Percentiles rank a stretch among this genome's conserved stretches.
These are phyloP conservation scores for Claviceps fusiformis DNA, from an alignment of 2,329 filamentous ascomycete species.

Conservation along the genomic window DNA sequence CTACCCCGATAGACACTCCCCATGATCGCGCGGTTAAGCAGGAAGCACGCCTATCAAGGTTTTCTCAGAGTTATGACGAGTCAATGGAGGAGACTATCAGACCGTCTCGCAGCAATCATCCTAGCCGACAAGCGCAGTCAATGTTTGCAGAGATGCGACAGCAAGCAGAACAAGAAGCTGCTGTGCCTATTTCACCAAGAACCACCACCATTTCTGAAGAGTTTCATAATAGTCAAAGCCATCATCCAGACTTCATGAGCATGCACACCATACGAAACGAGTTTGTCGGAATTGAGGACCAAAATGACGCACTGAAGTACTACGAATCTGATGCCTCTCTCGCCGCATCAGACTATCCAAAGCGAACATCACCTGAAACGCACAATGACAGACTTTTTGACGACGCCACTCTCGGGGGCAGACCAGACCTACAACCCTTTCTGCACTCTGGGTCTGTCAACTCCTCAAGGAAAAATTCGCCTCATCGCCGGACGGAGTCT, in stretches of 20 bases:
- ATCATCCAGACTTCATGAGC: conserved; percentile 42
- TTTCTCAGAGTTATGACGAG: conserved; percentile 48
- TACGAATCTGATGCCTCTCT: conserved; percentile 18
- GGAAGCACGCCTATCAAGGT: conserved; percentile 31
- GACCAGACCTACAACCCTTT: conserved; percentile 24
- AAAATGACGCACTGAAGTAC: conserved; percentile 20
- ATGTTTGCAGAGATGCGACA: conserved; percentile 47
- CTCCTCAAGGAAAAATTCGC: conserved; percentile 11
- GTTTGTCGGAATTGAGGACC: conserved; percentile 25
- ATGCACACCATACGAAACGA: conserved; percentile 34
- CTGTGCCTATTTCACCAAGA: conserved; percentile 42
- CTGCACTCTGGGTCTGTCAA: conserved; percentile 6
- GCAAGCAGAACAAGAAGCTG: conserved; percentile 36
- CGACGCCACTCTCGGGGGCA: conserved; percentile 27
- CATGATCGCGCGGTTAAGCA: conserved; percentile 32
- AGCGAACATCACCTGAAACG: conserved; percentile 35
- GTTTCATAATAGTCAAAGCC: conserved; percentile 38
- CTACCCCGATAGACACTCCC: conserved; percentile 55
- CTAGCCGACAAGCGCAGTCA: conserved; percentile 31
- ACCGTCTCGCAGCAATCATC: conserved; percentile 31
- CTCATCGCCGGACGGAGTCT: conserved; percentile 46
- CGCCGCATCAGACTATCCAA: conserved; percentile 35
- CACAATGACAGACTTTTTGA: conserved; percentile 21
- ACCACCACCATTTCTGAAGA: conserved; percentile 29
- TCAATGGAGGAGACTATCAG: conserved; percentile 55